phyloP scores from a whole-genome alignment of 1,284 basidiomycete species.

The Boletus mariae region DNA sequence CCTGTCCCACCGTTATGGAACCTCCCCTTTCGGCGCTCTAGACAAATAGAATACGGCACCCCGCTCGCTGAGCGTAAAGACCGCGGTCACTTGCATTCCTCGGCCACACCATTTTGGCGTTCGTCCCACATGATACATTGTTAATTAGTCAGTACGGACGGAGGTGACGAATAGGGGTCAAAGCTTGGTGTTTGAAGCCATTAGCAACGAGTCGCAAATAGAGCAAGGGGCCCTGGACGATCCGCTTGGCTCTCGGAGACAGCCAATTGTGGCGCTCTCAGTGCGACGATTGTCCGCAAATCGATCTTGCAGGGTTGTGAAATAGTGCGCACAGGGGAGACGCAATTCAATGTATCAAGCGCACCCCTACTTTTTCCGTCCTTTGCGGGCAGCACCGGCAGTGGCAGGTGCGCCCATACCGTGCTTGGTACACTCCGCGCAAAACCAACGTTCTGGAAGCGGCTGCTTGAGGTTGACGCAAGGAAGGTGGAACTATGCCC shows the following conservation, averaged over 20 bases:
- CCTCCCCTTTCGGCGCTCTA: conserved; percentile 2
- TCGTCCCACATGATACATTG: background rate
- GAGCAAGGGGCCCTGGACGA: background rate
- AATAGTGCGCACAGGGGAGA: background rate
- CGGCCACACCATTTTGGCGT: conserved; percentile 2
- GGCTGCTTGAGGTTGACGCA: conserved; percentile 60
- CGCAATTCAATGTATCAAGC: background rate
- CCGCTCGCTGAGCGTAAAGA: conserved; percentile 4
- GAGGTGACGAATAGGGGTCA: conserved; percentile 13
- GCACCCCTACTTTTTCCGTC: conserved; percentile 38
- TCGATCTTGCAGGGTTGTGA: background rate
- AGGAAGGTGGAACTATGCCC: conserved; percentile 53
- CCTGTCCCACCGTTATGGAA: background rate
- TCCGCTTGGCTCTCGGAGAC: background rate
- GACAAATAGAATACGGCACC: conserved; percentile 6
- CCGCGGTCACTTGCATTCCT: conserved; percentile 20
- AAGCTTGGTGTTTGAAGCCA: background rate
- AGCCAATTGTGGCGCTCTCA: conserved; percentile 1
- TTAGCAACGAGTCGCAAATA: background rate
- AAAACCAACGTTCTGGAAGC: conserved; percentile 60
- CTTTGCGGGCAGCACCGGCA: conserved; percentile 34
- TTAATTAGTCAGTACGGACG: background rate
- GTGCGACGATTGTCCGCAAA: background rate
- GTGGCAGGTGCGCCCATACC: conserved; percentile 31
- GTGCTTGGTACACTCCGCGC: conserved; percentile 46